Evolutionary conservation across 768 basidiomycete species (phyloP).

Genomic region (Tulasnella sp.): DNA sequence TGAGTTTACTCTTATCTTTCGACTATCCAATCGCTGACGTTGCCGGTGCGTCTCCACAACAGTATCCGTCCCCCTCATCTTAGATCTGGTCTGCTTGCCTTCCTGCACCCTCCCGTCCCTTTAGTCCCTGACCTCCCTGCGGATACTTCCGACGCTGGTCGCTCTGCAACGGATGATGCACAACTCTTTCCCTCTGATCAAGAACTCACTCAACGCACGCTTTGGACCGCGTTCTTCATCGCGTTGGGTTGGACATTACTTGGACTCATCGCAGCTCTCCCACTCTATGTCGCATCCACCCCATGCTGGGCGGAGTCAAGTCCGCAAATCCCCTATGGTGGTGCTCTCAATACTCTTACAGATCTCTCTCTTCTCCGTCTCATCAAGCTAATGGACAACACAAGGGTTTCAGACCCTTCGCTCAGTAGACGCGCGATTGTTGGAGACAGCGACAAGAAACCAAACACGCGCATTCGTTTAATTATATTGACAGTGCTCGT

Average conservation of each 20-base stretch:
- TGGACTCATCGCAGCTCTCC: slow-evolving; percentile 56
- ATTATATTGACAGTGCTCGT: slow-evolving; percentile 55
- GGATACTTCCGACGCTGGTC: slow-evolving; percentile 43
- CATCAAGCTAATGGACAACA: slow-evolving; percentile 39
- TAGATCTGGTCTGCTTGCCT: slow-evolving; percentile 45
- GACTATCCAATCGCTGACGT: neutral
- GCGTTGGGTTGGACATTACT: slow-evolving; percentile 54
- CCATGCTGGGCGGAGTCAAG: slow-evolving; percentile 53
- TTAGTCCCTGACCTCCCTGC: slow-evolving; percentile 45
- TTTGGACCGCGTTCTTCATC: slow-evolving; percentile 54
- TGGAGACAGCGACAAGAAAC: slow-evolving; percentile 28
- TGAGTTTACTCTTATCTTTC: slow-evolving; percentile 29
- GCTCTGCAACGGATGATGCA: slow-evolving; percentile 38
- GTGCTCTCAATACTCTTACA: slow-evolving; percentile 52
- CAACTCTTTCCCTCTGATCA: slow-evolving; percentile 61
- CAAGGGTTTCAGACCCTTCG: slow-evolving; percentile 25
- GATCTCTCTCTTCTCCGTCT: slow-evolving; percentile 68
- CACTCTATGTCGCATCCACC: slow-evolving; percentile 52
- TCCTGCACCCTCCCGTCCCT: slow-evolving; percentile 57
- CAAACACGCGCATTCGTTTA: slow-evolving; percentile 44
- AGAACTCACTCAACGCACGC: slow-evolving; percentile 52
- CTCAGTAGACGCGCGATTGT: slow-evolving; percentile 27
- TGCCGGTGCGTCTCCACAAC: slow-evolving; percentile 13
- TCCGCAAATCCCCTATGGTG: slow-evolving; percentile 34
- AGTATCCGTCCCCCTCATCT: slow-evolving; percentile 56